A percentile compares a stretch with the other conserved stretches of the same genome.
phyloP scores from a whole-genome alignment of 441 rosid genomes.

The Kokia cookei region DNA sequence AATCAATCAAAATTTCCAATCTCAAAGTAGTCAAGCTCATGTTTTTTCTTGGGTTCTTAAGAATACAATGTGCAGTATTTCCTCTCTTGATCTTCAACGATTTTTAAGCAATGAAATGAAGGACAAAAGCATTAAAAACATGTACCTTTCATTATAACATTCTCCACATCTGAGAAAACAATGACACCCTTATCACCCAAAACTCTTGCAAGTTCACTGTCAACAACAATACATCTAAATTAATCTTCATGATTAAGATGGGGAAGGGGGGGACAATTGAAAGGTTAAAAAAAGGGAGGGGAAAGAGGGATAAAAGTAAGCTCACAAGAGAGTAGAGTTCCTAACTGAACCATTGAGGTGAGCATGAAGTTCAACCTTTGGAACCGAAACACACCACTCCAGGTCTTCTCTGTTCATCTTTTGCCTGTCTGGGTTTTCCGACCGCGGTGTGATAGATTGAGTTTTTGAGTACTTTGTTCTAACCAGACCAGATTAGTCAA shows the following conservation, averaged over 20 bases:
- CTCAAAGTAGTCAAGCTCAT: neutral
- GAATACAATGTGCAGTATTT: conserved; percentile 1
- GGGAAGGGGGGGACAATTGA: neutral
- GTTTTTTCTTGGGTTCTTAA: neutral
- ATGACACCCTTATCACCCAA: conserved; percentile 67
- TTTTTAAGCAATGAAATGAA: conserved; percentile 6
- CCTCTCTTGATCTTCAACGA: neutral
- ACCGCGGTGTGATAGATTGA: neutral
- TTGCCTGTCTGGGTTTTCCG: neutral
- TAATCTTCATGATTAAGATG: neutral
- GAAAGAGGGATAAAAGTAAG: neutral
- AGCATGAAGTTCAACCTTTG: conserved; percentile 92
- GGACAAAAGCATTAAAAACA: neutral
- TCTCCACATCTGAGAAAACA: conserved; percentile 69
- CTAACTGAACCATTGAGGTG: conserved; percentile 97
- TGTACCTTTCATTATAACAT: conserved; percentile 76
- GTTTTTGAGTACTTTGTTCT: neutral
- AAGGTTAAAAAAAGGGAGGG: neutral
- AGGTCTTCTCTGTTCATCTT: conserved; percentile 16
- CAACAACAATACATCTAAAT: conserved; percentile 1
- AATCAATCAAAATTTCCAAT: neutral
- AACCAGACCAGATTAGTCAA: neutral
- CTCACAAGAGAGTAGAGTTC: conserved; percentile 80
- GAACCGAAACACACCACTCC: conserved; percentile 69
- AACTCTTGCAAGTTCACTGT: conserved; percentile 80